A percentile compares a stretch with the other conserved stretches of the same genome.
These are phyloP conservation scores for Candida buenavistaensis DNA, from an alignment of 1,139 yeast species.

Conservation along the genomic window DNA sequence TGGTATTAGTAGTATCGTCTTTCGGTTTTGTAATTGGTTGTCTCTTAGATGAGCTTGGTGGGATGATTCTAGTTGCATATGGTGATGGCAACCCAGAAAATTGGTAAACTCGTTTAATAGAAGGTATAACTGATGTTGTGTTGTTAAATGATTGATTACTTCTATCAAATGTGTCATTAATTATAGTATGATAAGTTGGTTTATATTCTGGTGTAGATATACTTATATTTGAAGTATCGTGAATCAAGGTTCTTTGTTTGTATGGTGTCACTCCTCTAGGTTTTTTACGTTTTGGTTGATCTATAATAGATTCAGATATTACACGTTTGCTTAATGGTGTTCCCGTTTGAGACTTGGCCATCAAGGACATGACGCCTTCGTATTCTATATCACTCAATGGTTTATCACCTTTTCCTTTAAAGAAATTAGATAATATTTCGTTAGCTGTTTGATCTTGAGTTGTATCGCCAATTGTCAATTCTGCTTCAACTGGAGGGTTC, in stretches of 20 bases:
- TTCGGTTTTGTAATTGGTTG: constrained; percentile 11
- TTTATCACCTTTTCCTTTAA: constrained; percentile 69
- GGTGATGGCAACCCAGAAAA: constrained; percentile 69
- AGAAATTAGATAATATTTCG: constrained; percentile 68
- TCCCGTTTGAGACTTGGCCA: constrained; percentile 24
- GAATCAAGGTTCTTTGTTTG: constrained; percentile 12
- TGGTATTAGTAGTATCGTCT: constrained; percentile 1
- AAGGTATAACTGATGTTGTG: constrained; percentile 21
- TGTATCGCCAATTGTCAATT: constrained; percentile 2
- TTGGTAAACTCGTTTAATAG: constrained; percentile 55
- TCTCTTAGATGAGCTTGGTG: constrained; percentile 21
- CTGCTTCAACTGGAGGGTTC: background rate
- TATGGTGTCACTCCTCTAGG: constrained; percentile 7
- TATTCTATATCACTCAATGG: constrained; percentile 78
- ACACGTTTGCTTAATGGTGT: constrained; percentile 9
- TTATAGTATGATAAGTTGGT: constrained; percentile 36
- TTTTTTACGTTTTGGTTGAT: constrained; percentile 8
- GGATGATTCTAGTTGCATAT: constrained; percentile 51
- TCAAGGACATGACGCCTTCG: constrained; percentile 76
- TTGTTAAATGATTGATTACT: constrained; percentile 18
- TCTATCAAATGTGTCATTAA: constrained; percentile 27
- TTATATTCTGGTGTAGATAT: constrained; percentile 42
- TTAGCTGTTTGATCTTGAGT: constrained; percentile 32
- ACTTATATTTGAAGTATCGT: constrained; percentile 13
- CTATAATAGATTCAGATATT: constrained; percentile 4